These are phyloP conservation scores for Aspergillus fijiensis DNA, from an alignment of 2,329 filamentous ascomycete species.

Conservation along the genomic window DNA sequence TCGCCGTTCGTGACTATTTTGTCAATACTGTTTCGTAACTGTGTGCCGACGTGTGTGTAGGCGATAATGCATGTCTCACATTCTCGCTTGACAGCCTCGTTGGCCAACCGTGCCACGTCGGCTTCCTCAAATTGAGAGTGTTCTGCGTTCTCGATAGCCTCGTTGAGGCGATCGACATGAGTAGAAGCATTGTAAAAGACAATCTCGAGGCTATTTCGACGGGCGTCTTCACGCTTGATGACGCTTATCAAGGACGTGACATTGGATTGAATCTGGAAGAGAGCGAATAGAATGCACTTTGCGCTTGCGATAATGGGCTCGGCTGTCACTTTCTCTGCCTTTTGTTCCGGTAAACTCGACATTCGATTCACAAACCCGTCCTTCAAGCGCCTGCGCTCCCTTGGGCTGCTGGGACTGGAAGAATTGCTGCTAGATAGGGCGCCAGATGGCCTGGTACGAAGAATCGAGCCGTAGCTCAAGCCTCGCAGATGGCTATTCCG, in stretches of 20 bases:
- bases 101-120: conserved; percentile 43
- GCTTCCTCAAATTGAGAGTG: conserved; percentile 52
- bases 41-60: conserved; percentile 51
- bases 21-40: conserved; percentile 48
- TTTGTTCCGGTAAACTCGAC: conserved; percentile 59
- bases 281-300: conserved; percentile 55
- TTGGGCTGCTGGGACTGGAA: conserved; percentile 46
- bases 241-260: conserved; percentile 49
- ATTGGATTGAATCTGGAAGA: conserved; percentile 53
- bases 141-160: conserved; percentile 53
- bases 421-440: conserved; percentile 40
- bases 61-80: conserved; percentile 52
- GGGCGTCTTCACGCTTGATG: conserved; percentile 47
- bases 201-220: conserved; percentile 54
- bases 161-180: conserved; percentile 57
- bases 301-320: conserved; percentile 56
- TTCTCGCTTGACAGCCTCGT: conserved; percentile 46
- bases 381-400: conserved; percentile 42
- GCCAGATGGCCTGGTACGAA: conserved; percentile 39
- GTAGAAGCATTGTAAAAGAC: conserved; percentile 57
- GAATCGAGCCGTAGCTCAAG: conserved; percentile 57
- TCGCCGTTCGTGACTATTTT: conserved; percentile 58
- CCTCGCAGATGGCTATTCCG: conserved; percentile 57
- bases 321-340: conserved; percentile 47
- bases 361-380: conserved; percentile 52